A percentile compares a stretch with the other conserved stretches of the same genome.
Evolutionary conservation across 176 grass and related monocot species (phyloP).

Genomic region (Oryza rufipogon): DNA sequence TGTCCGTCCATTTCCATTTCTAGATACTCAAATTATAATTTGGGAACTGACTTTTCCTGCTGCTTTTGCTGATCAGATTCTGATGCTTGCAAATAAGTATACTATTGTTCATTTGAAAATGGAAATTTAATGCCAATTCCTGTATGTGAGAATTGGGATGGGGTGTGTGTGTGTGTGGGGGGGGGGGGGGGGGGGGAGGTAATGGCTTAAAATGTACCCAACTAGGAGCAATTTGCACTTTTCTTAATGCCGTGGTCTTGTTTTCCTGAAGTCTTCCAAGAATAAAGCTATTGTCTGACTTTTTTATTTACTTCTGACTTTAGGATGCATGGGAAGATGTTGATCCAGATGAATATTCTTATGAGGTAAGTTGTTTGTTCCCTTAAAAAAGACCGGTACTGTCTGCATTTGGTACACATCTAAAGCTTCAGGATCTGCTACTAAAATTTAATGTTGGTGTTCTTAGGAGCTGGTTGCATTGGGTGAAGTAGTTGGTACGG

Average conservation of each 20-base stretch:
- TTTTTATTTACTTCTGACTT: constrained; percentile 16
- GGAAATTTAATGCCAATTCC: not conserved
- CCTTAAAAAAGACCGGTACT: not conserved
- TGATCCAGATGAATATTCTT: constrained; percentile 91
- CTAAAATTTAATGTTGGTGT: constrained; percentile 28
- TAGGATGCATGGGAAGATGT: constrained; percentile 95
- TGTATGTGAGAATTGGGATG: not conserved
- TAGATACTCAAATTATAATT: not conserved
- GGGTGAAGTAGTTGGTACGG: constrained; percentile 86
- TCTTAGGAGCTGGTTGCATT: constrained; percentile 85
- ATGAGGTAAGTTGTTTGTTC: constrained; percentile 61
- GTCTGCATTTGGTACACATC: not conserved
- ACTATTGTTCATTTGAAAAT: not conserved
- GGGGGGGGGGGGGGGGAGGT: not conserved
- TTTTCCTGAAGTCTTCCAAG: not conserved
- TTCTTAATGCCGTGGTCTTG: not conserved
- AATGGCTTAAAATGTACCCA: not conserved
- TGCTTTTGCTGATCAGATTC: not conserved
- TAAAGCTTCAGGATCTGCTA: not conserved
- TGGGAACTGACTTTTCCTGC: not conserved
- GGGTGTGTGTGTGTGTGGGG: too few species aligned
- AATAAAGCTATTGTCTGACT: constrained; percentile 17
- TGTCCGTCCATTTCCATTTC: not conserved
- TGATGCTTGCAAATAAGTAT: not conserved
- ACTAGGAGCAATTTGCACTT: not conserved